phyloP scores from a whole-genome alignment of 306 rosid genomes.

The Canavalia gladiata region DNA sequence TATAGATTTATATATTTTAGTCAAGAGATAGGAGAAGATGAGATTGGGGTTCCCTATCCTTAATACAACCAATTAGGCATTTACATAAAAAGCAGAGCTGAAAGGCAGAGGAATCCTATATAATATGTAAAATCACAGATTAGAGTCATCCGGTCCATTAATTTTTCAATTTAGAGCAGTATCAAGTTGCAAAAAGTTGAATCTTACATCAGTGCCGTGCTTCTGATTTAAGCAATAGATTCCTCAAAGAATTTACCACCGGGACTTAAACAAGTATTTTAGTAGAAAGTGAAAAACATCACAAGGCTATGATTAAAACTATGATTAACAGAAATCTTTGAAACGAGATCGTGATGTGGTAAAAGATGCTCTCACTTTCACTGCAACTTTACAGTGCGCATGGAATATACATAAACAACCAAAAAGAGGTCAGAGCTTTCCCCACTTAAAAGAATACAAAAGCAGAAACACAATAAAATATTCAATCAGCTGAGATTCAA shows the following conservation, averaged over 20 bases:
- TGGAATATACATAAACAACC: slow-evolving; percentile 76
- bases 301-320: slow-evolving; percentile 78
- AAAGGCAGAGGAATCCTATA: slow-evolving; percentile 29
- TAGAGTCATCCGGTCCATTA: slow-evolving; percentile 38
- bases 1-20: background rate
- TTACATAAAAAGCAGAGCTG: slow-evolving; percentile 49
- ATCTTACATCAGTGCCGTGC: slow-evolving; percentile 39
- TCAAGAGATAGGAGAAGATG: slow-evolving; percentile 30
- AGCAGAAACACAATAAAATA: slow-evolving; percentile 33
- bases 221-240: slow-evolving; percentile 52
- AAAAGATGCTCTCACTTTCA: slow-evolving; percentile 63
- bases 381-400: slow-evolving; percentile 91
- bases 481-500: slow-evolving; percentile 54
- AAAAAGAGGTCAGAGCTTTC: slow-evolving; percentile 83
- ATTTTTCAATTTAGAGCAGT: slow-evolving; percentile 35
- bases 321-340: slow-evolving; percentile 79
- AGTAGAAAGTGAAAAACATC: slow-evolving; percentile 65
- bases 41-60: slow-evolving; percentile 43
- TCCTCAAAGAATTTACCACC: slow-evolving; percentile 49
- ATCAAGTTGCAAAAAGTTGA: slow-evolving; percentile 48
- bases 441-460: slow-evolving; percentile 68
- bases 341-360: slow-evolving; percentile 59
- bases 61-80: slow-evolving; percentile 44
- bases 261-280: slow-evolving; percentile 47
- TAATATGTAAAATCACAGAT: slow-evolving; percentile 22